Percentiles rank a stretch among this genome's conserved stretches.
These are phyloP conservation scores for Xylaria venustula DNA, from an alignment of 495 filamentous ascomycete species.

Conservation along the genomic window DNA sequence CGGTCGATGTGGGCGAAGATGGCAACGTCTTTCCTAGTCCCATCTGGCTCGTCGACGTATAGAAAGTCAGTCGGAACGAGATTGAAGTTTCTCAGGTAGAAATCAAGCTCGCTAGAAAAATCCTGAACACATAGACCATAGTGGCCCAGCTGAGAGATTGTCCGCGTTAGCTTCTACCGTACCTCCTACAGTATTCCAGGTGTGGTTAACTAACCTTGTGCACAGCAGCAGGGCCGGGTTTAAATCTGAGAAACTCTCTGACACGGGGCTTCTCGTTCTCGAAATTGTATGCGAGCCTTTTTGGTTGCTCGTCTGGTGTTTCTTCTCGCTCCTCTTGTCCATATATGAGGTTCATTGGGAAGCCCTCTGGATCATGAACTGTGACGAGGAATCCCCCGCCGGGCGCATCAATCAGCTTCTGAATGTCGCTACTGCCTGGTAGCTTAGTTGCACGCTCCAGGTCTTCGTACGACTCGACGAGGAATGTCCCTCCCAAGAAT, in stretches of 20 bases:
- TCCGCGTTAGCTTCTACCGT: neutral
- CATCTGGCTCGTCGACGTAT: conserved; percentile 27
- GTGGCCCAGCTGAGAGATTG: conserved; percentile 46
- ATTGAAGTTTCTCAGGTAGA: conserved; percentile 61
- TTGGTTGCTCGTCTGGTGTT: conserved; percentile 24
- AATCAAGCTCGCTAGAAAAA: conserved; percentile 47
- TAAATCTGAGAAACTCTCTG: conserved; percentile 30
- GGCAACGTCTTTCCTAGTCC: conserved; percentile 39
- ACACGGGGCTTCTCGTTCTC: conserved; percentile 27
- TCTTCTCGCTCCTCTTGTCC: conserved; percentile 36
- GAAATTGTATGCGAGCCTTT: conserved; percentile 38
- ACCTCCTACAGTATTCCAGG: neutral
- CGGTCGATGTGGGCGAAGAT: conserved; percentile 27
- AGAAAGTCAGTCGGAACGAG: conserved; percentile 46
- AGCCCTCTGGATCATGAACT: conserved; percentile 42
- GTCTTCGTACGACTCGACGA: conserved; percentile 41
- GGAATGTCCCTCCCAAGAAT: conserved; percentile 38
- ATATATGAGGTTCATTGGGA: conserved; percentile 42
- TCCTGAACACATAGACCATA: conserved; percentile 55
- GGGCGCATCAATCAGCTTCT: conserved; percentile 36
- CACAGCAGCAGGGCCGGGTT: conserved; percentile 55
- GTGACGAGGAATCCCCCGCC: conserved; percentile 46
- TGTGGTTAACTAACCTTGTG: conserved; percentile 43
- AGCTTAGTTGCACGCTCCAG: conserved; percentile 33
- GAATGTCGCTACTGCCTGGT: conserved; percentile 33